These are phyloP conservation scores for Skeletonema costatum DNA, from an alignment of 108 stramenopile genomes.

Conservation along the genomic window DNA sequence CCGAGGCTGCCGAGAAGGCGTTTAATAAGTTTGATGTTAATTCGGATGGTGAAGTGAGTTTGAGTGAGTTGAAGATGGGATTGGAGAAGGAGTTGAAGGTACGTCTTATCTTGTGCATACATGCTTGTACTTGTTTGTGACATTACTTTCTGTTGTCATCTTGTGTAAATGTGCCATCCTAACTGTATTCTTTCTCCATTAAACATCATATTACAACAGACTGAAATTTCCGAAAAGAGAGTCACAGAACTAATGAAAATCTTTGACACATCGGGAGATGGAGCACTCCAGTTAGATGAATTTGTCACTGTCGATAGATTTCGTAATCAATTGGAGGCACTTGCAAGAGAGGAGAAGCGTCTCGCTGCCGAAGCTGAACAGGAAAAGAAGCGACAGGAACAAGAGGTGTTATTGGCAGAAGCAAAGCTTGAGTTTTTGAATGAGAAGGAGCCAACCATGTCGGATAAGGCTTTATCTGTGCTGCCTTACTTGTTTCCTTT, in stretches of 20 bases:
- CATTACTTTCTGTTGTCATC: neutral
- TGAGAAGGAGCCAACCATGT: constrained; percentile 66
- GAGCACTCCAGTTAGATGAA: constrained; percentile 77
- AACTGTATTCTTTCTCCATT: neutral
- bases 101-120: neutral
- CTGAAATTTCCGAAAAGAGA: constrained; percentile 71
- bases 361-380: constrained; percentile 58
- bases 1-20: constrained; percentile 67
- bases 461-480: constrained; percentile 68
- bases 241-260: constrained; percentile 72
- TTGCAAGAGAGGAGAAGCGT: constrained; percentile 78
- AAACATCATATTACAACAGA: constrained; percentile 8
- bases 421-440: constrained; percentile 73
- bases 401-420: constrained; percentile 50
- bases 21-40: constrained; percentile 83
- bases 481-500: constrained; percentile 87
- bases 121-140: neutral
- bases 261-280: constrained; percentile 79
- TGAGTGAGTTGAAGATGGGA: constrained; percentile 76
- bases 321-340: constrained; percentile 71
- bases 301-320: constrained; percentile 75
- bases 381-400: constrained; percentile 58
- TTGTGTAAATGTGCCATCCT: neutral
- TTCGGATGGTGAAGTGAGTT: constrained; percentile 72
- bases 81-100: constrained; percentile 79